Evolutionary conservation across 306 rosid genomes (phyloP).

Genomic region (Lathyrus tuberosus): DNA sequence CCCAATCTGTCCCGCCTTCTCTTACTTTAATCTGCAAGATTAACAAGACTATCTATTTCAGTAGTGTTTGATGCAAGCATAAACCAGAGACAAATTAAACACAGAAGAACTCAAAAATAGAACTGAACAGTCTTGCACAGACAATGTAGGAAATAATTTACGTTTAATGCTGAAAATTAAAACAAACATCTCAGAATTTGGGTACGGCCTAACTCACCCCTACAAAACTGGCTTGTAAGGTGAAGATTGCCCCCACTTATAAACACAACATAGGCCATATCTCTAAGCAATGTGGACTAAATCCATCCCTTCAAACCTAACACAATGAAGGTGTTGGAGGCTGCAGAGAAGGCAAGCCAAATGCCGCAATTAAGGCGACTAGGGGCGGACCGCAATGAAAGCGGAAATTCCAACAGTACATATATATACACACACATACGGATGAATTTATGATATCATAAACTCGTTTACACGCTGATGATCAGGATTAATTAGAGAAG

Average conservation of each 20-base stretch:
- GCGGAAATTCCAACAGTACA: no score
- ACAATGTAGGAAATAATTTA: conserved; percentile 10
- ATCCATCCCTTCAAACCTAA: no score
- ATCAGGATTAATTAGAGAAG: conserved; percentile 20
- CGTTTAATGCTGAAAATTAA: background rate
- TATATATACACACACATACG: background rate
- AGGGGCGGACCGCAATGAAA: no score
- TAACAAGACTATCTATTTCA: conserved; percentile 34
- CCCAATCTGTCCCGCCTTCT: conserved; percentile 99
- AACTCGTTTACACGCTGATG: conserved; percentile 4
- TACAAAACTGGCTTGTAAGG: no score
- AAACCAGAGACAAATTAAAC: background rate
- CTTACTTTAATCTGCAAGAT: conserved; percentile 74
- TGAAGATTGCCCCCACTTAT: no score
- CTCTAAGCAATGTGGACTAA: no score
- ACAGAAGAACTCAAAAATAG: background rate
- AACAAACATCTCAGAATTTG: no score
- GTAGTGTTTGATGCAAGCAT: conserved; percentile 7
- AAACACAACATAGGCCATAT: no score
- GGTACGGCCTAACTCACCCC: no score
- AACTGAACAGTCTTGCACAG: conserved; percentile 11
- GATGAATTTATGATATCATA: conserved; percentile 23
- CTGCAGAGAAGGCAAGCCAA: no score
- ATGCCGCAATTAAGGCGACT: no score
- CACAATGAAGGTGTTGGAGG: no score